phyloP scores from a whole-genome alignment of 2,329 filamentous ascomycete species.

The Didymellaceae sp. region DNA sequence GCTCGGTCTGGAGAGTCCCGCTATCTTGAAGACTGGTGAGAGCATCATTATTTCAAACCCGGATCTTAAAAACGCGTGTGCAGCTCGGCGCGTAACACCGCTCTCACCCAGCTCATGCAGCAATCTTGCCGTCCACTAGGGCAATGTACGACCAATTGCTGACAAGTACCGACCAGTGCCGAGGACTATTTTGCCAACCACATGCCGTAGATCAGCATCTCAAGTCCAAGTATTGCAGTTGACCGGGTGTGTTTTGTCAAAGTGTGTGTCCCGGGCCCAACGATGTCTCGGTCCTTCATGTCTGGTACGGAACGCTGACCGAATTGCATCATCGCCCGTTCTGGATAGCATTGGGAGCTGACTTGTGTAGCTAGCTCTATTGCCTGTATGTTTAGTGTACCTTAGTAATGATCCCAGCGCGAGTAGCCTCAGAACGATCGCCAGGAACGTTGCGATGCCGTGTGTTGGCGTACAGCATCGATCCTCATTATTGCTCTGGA shows the following conservation, averaged over 20 bases:
- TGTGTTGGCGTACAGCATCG: conserved; percentile 14
- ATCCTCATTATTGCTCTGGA: too few relatives aligned
- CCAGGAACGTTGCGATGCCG: conserved; percentile 5
- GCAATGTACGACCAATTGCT: conserved; percentile 8
- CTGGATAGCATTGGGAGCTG: not conserved
- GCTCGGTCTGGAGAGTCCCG: not conserved
- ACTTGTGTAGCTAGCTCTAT: conserved; percentile 5
- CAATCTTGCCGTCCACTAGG: not conserved
- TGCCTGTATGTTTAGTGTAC: conserved; percentile 4
- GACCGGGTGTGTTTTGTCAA: not conserved
- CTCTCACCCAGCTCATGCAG: not conserved
- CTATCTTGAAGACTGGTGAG: not conserved
- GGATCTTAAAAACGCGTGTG: conserved; percentile 1
- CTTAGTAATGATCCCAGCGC: not conserved
- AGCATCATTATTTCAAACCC: conserved; percentile 9
- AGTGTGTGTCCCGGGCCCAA: not conserved
- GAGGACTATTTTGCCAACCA: conserved; percentile 2
- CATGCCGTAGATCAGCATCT: not conserved
- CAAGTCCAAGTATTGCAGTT: not conserved
- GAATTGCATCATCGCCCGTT: conserved; percentile 9
- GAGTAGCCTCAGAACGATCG: not conserved
- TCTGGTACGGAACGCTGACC: not conserved
- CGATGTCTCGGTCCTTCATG: not conserved
- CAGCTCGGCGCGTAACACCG: conserved; percentile 11
- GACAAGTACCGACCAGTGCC: conserved; percentile 11